Conservation (phyloP, 1,284 basidiomycete genomes). For the Phellinidium pouzarii region DNA sequence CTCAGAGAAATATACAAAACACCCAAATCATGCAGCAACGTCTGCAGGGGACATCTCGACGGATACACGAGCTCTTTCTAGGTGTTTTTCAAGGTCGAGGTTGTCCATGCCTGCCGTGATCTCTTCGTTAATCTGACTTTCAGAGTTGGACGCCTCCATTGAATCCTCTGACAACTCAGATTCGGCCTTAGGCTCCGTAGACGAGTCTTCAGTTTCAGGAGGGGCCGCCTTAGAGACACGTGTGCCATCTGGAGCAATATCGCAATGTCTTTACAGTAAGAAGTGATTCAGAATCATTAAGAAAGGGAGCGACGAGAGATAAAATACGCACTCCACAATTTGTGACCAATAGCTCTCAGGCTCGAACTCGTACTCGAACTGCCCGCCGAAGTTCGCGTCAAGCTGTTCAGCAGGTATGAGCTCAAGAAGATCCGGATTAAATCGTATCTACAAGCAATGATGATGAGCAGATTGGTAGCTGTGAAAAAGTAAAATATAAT, state of each 20-base stretch:
- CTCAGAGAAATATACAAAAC: no score
- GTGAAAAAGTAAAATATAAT: no score
- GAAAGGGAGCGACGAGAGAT: neutral
- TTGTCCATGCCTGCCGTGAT: neutral
- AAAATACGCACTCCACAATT: constrained; percentile 50
- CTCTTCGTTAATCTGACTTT: neutral
- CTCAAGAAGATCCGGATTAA: constrained; percentile 77
- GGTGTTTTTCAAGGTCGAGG: constrained; percentile 4
- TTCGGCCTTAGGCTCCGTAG: neutral
- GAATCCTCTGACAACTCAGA: neutral
- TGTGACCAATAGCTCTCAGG: constrained; percentile 74
- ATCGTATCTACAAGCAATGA: constrained; percentile 71
- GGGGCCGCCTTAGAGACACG: neutral
- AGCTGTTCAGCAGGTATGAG: constrained; percentile 73
- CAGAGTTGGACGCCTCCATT: neutral
- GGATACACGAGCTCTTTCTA: constrained; percentile 25
- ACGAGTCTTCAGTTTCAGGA: neutral
- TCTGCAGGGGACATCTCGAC: neutral
- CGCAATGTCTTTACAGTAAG: constrained; percentile 41
- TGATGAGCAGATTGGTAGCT: no score
- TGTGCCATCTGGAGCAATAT: constrained; percentile 50
- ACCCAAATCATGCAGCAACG: no score
- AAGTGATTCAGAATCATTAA: constrained; percentile 6
- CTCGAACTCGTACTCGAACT: constrained; percentile 74
- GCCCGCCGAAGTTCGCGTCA: constrained; percentile 78